Evolutionary conservation across 306 rosid genomes (phyloP), one percentile per base, ranked within the genome.

Genomic region (Begonia loranthoides): DNA sequence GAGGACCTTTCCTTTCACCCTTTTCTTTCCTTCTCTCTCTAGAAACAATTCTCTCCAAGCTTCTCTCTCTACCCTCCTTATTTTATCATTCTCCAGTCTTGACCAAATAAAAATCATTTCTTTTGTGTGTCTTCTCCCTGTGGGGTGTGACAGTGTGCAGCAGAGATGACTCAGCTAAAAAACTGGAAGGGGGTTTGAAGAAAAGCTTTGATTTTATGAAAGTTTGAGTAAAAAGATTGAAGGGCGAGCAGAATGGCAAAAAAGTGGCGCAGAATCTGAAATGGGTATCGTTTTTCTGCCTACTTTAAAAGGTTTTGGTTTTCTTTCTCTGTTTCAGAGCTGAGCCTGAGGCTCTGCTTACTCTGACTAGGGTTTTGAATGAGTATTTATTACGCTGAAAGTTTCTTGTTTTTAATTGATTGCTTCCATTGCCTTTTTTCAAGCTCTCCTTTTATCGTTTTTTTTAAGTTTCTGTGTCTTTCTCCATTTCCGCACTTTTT

Each of bases 311-410:
- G 54, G 56, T 50, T 28, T 28, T 28, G 36, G 36, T 62, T 51
- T 67, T 41, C 60, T 66, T 64, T 71, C 60, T 58, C 63, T 58
- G 59, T 45, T 68, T 60, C 69, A 60, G 76, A 70, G 72, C 70
- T 67, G 51, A 48, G 8, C 43, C 22, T 45, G 59, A 61, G 61
- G 56, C 67, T 78, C 55, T 78, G 80, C 71, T 56, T 61, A 17
- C 75, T 81, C 90, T 89, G 90, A 78, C 94, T 78, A 74, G 87
- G 95, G 94, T 72, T 79, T 80, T 90, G 76, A 85, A 82, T 70
- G 60, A 38, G 69, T 68, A 82, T 74, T 85, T 77, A 72, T 72
- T 76, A 74, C 69, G 53, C 92, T 80, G 87, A 78, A 90, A 79
- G 80, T 76, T 78, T 83, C 67, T 64, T 52, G 74, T 62, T 63